phyloP scores from a whole-genome alignment of 140 eudicot species.

The Cichorium intybus region DNA sequence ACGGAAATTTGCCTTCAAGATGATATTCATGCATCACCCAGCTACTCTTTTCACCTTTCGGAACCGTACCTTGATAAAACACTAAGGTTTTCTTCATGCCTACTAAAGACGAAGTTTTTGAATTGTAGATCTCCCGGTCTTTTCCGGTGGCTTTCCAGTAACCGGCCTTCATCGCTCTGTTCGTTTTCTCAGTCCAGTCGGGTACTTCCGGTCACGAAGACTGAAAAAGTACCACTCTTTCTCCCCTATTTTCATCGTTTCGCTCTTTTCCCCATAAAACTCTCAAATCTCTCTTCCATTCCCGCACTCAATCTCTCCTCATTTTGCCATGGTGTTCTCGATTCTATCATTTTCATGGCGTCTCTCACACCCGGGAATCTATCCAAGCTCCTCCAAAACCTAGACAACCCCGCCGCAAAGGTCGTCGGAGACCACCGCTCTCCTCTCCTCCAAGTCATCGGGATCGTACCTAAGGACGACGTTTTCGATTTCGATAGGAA shows the following conservation, averaged over 20 bases:
- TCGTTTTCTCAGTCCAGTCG: too few species aligned
- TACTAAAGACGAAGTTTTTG: slow-evolving; percentile 55
- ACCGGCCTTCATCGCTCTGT: too few species aligned
- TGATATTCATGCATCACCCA: slow-evolving; percentile 98
- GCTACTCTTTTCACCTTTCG: slow-evolving; percentile 86
- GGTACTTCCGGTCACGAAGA: slow-evolving; percentile 72
- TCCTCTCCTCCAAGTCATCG: slow-evolving; percentile 71
- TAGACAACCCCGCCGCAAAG: slow-evolving; percentile 39
- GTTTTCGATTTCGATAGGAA: slow-evolving; percentile 36
- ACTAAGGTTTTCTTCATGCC: slow-evolving; percentile 98
- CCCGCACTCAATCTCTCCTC: neutral
- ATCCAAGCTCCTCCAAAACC: slow-evolving; percentile 55
- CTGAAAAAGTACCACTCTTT: slow-evolving; percentile 95
- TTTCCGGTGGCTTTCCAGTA: too few species aligned
- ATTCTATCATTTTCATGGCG: slow-evolving; percentile 41
- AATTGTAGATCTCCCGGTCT: slow-evolving; percentile 81
- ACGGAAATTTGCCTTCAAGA: slow-evolving; percentile 88
- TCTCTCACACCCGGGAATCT: slow-evolving; percentile 69
- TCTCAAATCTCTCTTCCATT: neutral
- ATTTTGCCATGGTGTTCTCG: slow-evolving; percentile 28
- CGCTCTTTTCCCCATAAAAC: slow-evolving; percentile 8
- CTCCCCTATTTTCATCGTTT: slow-evolving; percentile 84
- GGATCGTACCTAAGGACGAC: slow-evolving; percentile 55
- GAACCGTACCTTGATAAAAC: slow-evolving; percentile 88
- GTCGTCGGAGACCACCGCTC: slow-evolving; percentile 81